These are phyloP conservation scores for Goffeauzyma gilvescens DNA, from an alignment of 768 basidiomycete genomes.

Conservation along the genomic window DNA sequence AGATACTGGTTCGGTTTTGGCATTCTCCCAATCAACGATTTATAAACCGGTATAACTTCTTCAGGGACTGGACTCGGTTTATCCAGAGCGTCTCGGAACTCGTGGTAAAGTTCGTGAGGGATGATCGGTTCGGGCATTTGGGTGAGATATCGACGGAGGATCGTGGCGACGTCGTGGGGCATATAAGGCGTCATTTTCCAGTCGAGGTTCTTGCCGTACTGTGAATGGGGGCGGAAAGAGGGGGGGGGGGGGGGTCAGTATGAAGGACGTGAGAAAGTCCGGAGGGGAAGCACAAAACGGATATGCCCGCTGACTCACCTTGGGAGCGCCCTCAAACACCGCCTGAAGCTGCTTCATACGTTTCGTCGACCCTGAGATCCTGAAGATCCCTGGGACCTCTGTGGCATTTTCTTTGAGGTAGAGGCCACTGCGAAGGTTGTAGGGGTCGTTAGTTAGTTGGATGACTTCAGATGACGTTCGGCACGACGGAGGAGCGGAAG, in stretches of 20 bases:
- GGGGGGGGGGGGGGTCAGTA: not conserved
- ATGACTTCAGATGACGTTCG: too few relatives aligned
- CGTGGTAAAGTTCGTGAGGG: conserved; percentile 71
- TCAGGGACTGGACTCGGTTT: conserved; percentile 2
- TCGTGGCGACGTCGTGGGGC: conserved; percentile 92
- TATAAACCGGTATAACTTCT: conserved; percentile 64
- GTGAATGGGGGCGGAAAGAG: not conserved
- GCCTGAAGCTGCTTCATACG: conserved; percentile 91
- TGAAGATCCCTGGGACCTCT: conserved; percentile 80
- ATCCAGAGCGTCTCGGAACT: conserved; percentile 40
- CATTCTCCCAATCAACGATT: conserved; percentile 61
- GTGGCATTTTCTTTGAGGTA: conserved; percentile 93
- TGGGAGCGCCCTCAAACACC: conserved; percentile 69
- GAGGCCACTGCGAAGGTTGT: conserved; percentile 49
- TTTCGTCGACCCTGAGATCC: conserved; percentile 83
- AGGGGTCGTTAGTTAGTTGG: not conserved
- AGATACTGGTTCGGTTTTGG: conserved; percentile 83
- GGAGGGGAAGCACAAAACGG: not conserved
- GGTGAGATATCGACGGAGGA: conserved; percentile 85
- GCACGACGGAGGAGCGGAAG: too few relatives aligned
- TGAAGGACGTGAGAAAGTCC: conserved; percentile 15
- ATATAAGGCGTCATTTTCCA: conserved; percentile 74
- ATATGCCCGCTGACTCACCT: too few relatives aligned
- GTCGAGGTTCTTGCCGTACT: conserved; percentile 87
- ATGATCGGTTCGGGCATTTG: conserved; percentile 96